phyloP scores from a whole-genome alignment of 345 rosid genomes.

The Brassica rapa region DNA sequence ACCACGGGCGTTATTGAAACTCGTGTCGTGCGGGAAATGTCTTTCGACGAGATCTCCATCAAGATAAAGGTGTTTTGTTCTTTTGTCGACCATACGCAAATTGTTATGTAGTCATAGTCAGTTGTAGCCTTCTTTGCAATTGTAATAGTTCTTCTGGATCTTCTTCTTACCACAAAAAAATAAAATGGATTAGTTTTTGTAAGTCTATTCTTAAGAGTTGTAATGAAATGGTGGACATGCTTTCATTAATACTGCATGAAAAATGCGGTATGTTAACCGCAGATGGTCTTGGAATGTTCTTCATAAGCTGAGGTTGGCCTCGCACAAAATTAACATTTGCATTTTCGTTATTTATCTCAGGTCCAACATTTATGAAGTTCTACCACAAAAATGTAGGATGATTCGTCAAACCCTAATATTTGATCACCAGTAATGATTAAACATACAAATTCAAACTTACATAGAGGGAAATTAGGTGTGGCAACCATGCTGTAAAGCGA shows the following conservation, averaged over 20 bases:
- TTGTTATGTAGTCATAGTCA: constrained; percentile 28
- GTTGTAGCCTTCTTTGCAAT: constrained; percentile 28
- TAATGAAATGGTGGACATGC: neutral
- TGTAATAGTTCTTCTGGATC: constrained; percentile 14
- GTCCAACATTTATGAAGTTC: neutral
- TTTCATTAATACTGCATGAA: neutral
- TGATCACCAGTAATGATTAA: neutral
- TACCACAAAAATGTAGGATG: neutral
- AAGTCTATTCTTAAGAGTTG: neutral
- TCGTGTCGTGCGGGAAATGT: constrained; percentile 81
- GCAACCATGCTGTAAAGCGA: neutral
- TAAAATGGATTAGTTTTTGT: neutral
- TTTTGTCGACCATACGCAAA: constrained; percentile 18
- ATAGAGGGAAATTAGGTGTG: neutral
- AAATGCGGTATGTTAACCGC: neutral
- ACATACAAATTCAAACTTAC: neutral
- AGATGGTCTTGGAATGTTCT: neutral
- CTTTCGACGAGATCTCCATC: constrained; percentile 65
- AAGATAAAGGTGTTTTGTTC: constrained; percentile 22
- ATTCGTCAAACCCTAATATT: neutral
- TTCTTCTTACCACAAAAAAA: constrained; percentile 32
- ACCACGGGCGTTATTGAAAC: constrained; percentile 66
- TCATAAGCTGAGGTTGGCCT: too few species aligned
- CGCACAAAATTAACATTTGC: neutral
- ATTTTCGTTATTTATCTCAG: neutral